Evolutionary conservation across 2,329 filamentous ascomycete species (phyloP), one percentile per base, ranked within the genome.

Genomic region (Pseudogymnoascus sp.): DNA sequence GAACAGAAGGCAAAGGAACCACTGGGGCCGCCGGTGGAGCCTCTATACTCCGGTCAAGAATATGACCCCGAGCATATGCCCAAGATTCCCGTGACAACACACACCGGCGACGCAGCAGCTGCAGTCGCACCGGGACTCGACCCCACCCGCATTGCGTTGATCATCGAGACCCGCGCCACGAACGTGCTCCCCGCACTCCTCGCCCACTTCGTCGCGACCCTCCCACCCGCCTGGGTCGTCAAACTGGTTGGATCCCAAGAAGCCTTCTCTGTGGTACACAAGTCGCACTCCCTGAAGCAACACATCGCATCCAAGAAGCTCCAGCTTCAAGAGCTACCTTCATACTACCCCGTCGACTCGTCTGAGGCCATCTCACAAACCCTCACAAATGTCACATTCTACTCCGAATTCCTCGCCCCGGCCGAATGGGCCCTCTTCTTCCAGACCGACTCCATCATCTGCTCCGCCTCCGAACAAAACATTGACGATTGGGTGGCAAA

Each of bases 391-490:
- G 34, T 66, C 4, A 64, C 61, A 61, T 69, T 70, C 39, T 70
- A 68, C 58, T 25, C 59, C 30, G 60, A 61, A 37, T 43, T 62
- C 47, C 30, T 64, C 59, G 14, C 61, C 54, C 28, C 64, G 8
- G 66, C 66, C 4, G 66, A 68, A 62, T 66, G 63, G 62, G 60
- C 69, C 14, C 62, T 70, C 5, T 57, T 70, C 12, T 70, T 69
- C 50, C 68, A 70, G 43, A 67, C 66, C 1, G 68, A 70, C 35
- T 67, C 64, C 6, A 68, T 69, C 14, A 59, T 68, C n/a, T 68
- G 67, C 25, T 60, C 65, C 14, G 66, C 67, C 35, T 65, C 64
- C n/a, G 57, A 41, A 2, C 62, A 62, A 32, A 65, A 64, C 58
- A 39, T 70, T 6, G 63, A 70, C 57, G 65, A 68, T 12, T 70